Evolutionary conservation across 2,329 filamentous ascomycete genomes (phyloP).

Genomic region (Claviceps digitariae): DNA sequence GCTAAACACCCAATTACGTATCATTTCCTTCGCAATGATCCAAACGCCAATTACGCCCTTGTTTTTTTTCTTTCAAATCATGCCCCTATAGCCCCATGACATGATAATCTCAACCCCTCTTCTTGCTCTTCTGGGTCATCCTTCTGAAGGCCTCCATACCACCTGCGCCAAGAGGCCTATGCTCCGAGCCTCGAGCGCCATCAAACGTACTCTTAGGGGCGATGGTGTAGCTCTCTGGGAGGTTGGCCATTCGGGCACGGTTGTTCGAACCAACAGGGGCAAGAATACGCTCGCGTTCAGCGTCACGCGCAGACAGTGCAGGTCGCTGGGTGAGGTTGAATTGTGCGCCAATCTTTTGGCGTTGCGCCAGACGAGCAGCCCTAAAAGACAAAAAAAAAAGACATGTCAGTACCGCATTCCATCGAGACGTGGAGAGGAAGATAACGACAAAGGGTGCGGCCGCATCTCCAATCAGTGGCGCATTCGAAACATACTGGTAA

Average conservation of each 20-base stretch:
- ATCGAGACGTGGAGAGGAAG: background rate
- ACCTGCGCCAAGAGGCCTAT: constrained; percentile 47
- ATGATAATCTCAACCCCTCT: constrained; percentile 17
- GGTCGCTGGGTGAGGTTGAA: constrained; percentile 38
- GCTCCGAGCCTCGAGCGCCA: constrained; percentile 34
- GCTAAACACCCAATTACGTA: background rate
- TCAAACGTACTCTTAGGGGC: constrained; percentile 50
- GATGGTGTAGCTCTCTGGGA: constrained; percentile 45
- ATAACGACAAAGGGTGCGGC: background rate
- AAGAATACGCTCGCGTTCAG: constrained; percentile 44
- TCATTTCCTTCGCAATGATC: background rate
- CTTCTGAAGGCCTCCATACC: constrained; percentile 52
- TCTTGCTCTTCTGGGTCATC: constrained; percentile 52
- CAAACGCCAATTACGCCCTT: background rate
- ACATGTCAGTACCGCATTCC: constrained; percentile 3
- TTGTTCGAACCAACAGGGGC: constrained; percentile 41
- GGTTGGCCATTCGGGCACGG: constrained; percentile 40
- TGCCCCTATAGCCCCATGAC: background rate
- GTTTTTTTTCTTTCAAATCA: background rate
- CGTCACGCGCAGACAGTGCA: constrained; percentile 28
- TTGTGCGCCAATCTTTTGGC: constrained; percentile 32
- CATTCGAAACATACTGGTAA: constrained; percentile 32
- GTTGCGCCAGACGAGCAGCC: constrained; percentile 39
- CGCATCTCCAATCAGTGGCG: background rate
- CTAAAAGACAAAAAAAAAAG: constrained; percentile 17